Evolutionary conservation across 2,329 filamentous ascomycete species (phyloP).

Genomic region (Talaromyces rugulosus): DNA sequence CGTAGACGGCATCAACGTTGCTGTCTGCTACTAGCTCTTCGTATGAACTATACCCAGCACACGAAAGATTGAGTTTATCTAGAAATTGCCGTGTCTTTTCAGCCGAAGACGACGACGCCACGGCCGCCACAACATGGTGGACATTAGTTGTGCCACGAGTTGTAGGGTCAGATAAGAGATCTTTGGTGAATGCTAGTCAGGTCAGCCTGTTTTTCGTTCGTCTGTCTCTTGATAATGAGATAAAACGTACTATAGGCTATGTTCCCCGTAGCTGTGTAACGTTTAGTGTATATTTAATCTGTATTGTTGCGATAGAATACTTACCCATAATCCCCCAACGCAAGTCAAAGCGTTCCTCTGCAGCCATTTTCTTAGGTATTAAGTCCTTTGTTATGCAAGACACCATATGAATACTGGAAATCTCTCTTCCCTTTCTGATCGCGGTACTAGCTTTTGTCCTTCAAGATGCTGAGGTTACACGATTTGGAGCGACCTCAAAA

Average conservation of each 20-base stretch:
- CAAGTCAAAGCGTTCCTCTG: conserved; percentile 24
- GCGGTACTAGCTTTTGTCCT: too few species aligned
- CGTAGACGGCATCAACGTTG: conserved; percentile 78
- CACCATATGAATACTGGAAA: background rate
- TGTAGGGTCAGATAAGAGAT: conserved; percentile 70
- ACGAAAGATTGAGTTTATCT: conserved; percentile 62
- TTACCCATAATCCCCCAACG: conserved; percentile 43
- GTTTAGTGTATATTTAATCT: background rate
- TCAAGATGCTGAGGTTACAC: background rate
- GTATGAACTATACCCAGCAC: conserved; percentile 75
- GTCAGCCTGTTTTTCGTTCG: background rate
- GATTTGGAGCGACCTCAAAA: background rate
- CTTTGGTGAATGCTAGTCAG: conserved; percentile 29
- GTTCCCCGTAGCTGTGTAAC: background rate
- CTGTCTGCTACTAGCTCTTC: conserved; percentile 73
- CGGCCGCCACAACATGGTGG: conserved; percentile 71
- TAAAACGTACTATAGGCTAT: conserved; percentile 2
- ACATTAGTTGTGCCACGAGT: conserved; percentile 67
- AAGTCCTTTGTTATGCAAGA: background rate
- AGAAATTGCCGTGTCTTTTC: conserved; percentile 70
- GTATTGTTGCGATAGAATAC: conserved; percentile 5
- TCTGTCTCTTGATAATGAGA: background rate
- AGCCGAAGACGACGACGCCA: conserved; percentile 71
- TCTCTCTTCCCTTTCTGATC: background rate
- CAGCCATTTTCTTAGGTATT: background rate